Conservation (phyloP, 805 yeast genomes). For the Vanderwaltozyma yarrowii region DNA sequence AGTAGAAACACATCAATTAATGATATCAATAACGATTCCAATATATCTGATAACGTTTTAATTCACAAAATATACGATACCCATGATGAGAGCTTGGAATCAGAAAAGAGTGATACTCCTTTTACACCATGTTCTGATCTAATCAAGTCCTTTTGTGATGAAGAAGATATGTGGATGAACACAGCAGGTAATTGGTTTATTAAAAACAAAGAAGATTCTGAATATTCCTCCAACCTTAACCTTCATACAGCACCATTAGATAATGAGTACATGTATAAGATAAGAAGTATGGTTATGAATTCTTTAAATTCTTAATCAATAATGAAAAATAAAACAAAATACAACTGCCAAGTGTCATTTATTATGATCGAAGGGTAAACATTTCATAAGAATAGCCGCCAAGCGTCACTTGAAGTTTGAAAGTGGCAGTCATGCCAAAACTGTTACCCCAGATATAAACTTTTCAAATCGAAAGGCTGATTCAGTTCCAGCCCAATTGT, state of each 20-base stretch:
- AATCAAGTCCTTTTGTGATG: slow-evolving; percentile 1
- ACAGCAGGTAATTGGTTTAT: slow-evolving; percentile 1
- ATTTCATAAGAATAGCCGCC: too few relatives aligned
- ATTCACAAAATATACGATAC: too few relatives aligned
- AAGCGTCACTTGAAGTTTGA: too few relatives aligned
- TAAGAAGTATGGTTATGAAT: background rate
- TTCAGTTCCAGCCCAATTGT: too few relatives aligned
- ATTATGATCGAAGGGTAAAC: too few relatives aligned
- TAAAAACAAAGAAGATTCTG: background rate
- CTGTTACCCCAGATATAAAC: background rate
- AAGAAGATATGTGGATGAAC: slow-evolving; percentile 2
- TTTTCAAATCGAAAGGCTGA: too few relatives aligned
- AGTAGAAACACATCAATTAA: background rate
- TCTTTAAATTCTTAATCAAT: background rate
- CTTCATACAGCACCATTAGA: background rate
- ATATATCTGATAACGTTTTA: too few relatives aligned
- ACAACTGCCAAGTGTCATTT: too few relatives aligned
- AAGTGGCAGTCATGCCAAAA: too few relatives aligned
- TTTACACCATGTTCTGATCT: slow-evolving; percentile 1
- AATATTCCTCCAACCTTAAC: background rate
- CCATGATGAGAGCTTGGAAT: too few relatives aligned
- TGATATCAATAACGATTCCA: background rate
- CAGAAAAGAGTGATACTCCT: background rate
- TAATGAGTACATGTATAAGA: background rate
- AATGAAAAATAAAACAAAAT: too few relatives aligned